Conservation (phyloP, 2,329 filamentous ascomycete species). For the Amauroascus niger region DNA sequence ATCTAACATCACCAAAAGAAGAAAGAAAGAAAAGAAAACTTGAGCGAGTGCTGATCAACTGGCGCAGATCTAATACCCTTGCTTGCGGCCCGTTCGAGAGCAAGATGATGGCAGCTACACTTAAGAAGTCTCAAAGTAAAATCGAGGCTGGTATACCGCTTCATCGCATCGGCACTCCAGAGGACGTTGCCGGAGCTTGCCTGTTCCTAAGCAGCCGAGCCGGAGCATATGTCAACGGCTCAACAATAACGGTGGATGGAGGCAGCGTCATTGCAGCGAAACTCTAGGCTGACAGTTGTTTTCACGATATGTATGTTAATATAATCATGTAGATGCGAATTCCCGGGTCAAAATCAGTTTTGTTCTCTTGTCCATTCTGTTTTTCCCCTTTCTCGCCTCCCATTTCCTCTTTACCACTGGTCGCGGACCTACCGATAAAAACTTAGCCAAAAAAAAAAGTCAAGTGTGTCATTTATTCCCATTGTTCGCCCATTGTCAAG, state of each 20-base stretch:
- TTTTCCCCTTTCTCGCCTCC: too few relatives aligned
- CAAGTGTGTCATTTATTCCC: too few relatives aligned
- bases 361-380: too few relatives aligned
- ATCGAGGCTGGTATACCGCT: constrained; percentile 52
- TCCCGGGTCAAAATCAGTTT: too few relatives aligned
- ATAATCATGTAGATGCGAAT: too few relatives aligned
- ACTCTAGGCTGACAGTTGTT: constrained; percentile 27
- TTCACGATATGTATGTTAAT: not conserved
- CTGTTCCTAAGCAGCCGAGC: constrained; percentile 60
- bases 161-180: constrained; percentile 54
- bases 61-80: constrained; percentile 51
- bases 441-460: too few relatives aligned
- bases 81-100: constrained; percentile 58
- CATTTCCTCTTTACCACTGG: too few relatives aligned
- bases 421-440: not conserved
- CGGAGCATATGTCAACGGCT: constrained; percentile 57
- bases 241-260: constrained; percentile 54
- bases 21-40: too few relatives aligned
- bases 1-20: too few relatives aligned
- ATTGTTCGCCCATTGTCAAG: too few relatives aligned
- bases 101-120: constrained; percentile 47
- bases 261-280: constrained; percentile 39
- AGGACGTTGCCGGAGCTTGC: constrained; percentile 63
- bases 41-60: not conserved
- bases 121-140: constrained; percentile 42